Base-by-base conservation (phyloP, 495 filamentous ascomycete genomes). In the Aspergillus ostianus region DNA sequence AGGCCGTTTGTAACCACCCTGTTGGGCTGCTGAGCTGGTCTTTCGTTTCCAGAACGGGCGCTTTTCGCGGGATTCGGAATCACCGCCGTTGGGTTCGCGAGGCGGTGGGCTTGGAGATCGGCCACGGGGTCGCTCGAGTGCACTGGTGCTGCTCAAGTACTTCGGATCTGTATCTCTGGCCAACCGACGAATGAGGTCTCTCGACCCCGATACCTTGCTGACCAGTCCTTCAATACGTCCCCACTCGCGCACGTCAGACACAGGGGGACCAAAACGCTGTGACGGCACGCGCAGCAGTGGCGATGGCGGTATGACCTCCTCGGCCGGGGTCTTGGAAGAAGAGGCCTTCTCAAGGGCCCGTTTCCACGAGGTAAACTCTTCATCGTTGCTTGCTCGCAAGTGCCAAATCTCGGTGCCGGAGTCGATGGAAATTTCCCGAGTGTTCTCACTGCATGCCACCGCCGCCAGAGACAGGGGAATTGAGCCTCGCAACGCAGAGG, bases 321-420 rank as follows among this genome's bases (percentile, higher is more conserved):
- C 63, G 26, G 64, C 32, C 46, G 67, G 49, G 55, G 65, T 64
- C 58, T 73, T 65, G 55, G 72, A 70, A 59, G 75, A 92, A 9
- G 93, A 91, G 7, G 93, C 93, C 61, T 80, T 85, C 70, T 98
- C 92, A 29, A 98, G 71, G 3, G 93, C 94, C 48, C 82, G 79
- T 47, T 87, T 90, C 94, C 94, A 98, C 2, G 88, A 87, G 20
- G 77, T 80, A 72, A 97, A 98, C 49, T 98, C 95, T 57, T 85
- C 87, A 8, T 85, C 82, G 62, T 89, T 93, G 26, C 80, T 82
- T 21, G 93, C 92, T 60, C 87, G 87, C n/a, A 98, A 79, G 77
- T 97, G 94, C 94, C 94, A 98, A 10, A 98, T 83, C 71, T 98
- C 94, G 6, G 93, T 92, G 0, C 94, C 94, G 0, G 95, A 98